A percentile compares a stretch with the other conserved stretches of the same genome.
phyloP scores from a whole-genome alignment of 164 flowering plant genomes.

The Cinnamomum chago region DNA sequence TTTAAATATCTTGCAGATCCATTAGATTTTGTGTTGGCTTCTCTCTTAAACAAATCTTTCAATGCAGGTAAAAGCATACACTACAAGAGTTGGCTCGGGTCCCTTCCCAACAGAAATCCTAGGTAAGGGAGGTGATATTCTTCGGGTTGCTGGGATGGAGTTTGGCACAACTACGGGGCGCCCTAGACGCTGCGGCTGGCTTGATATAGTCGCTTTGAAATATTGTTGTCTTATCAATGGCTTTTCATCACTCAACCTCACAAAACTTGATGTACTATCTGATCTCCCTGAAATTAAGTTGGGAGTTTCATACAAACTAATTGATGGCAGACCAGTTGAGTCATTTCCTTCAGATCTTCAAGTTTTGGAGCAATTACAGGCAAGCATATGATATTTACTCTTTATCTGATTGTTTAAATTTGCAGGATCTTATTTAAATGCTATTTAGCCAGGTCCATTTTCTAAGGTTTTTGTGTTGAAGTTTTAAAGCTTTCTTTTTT shows the following conservation, averaged over 20 bases:
- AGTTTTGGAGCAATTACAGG: constrained; percentile 70
- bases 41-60: not conserved
- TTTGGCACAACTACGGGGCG: constrained; percentile 98
- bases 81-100: constrained; percentile 95
- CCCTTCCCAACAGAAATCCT: constrained; percentile 91
- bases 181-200: constrained; percentile 99
- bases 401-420: not conserved
- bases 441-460: not conserved
- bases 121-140: constrained; percentile 75
- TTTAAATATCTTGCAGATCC: not conserved
- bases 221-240: constrained; percentile 83
- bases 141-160: constrained; percentile 86
- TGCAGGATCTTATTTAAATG: not conserved
- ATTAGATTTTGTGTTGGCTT: not conserved
- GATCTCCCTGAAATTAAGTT: constrained; percentile 72
- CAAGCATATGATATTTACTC: constrained; percentile 16
- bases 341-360: constrained; percentile 83
- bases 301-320: constrained; percentile 61
- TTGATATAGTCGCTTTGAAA: constrained; percentile 80
- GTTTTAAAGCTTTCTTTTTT: not conserved
- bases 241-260: constrained; percentile 88
- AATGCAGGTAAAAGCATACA: constrained; percentile 91
- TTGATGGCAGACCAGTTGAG: constrained; percentile 58
- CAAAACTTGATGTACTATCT: constrained; percentile 90
- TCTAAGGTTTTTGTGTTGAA: not conserved